These are phyloP conservation scores for Azolla pinnata DNA, from an alignment of 75 land plant genomes.

Conservation along the genomic window DNA sequence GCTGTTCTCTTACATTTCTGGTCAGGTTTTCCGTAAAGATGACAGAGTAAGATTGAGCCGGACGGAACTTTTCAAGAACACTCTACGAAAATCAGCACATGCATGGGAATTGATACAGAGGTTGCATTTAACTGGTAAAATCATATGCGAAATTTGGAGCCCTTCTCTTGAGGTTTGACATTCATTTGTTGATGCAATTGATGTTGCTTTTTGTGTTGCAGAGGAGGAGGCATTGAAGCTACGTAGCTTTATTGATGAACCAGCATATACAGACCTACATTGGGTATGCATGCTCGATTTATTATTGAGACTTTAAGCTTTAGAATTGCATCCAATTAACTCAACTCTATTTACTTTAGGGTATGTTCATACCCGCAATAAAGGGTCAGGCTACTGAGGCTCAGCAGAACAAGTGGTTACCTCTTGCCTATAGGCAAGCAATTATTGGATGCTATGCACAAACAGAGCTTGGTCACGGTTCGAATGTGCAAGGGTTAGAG, in stretches of 20 bases:
- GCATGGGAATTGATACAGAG: constrained; percentile 80
- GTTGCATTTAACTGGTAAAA: constrained; percentile 61
- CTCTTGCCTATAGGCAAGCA: constrained; percentile 78
- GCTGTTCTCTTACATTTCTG: no score
- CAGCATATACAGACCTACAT: constrained; percentile 79
- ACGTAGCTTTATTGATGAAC: constrained; percentile 69
- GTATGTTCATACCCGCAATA: constrained; percentile 92
- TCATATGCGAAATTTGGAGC: no score
- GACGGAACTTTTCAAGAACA: constrained; percentile 66
- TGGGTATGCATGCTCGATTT: no score
- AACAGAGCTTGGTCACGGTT: constrained; percentile 99
- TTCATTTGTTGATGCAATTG: neutral
- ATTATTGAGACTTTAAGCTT: no score
- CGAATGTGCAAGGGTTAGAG: constrained; percentile 98
- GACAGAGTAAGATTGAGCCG: constrained; percentile 49
- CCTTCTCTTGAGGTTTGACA: no score
- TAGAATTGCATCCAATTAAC: neutral
- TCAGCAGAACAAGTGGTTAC: constrained; percentile 90
- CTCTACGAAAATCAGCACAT: constrained; percentile 72
- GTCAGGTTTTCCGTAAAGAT: constrained; percentile 79
- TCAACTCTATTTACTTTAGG: constrained; percentile 29
- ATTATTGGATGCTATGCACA: constrained; percentile 99
- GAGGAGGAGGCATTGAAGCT: constrained; percentile 76
- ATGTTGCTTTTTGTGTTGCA: constrained; percentile 20
- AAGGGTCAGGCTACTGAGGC: constrained; percentile 95